Evolutionary conservation across 306 rosid species (phyloP), one percentile per base, ranked within the genome.

Genomic region (Prunus armeniaca): DNA sequence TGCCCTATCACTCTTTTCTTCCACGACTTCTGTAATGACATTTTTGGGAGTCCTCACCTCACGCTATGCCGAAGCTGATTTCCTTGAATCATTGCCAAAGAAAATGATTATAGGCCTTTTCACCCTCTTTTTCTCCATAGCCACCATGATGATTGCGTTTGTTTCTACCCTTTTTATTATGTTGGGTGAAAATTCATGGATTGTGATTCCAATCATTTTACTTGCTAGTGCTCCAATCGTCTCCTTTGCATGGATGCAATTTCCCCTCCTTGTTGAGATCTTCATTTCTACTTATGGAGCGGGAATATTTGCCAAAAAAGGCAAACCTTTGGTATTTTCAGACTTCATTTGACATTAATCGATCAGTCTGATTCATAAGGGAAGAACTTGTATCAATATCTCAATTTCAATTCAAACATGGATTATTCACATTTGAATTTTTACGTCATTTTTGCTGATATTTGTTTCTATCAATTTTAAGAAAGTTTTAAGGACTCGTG

Each of bases 61-160:
- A 0, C 78, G 92, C 38, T 88, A 84, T 32, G 81, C 84, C 0
- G 90, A 86, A 27, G 68, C 76, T 1, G 91, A 87, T 12, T 87
- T 87, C 34, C 70, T 68, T 12, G 65, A 1, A 25, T 69, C 86
- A 13, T 20, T 88, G 9, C 89, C 87, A 3, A 28, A 15, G 61
- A 88, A 74, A 69, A 49, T 87, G 72, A 78, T 85, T 4, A 34
- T 54, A 43, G 91, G 88, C 7, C 38, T 87, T 12, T 9, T 71
- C 0, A 52, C 91, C 1, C 67, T 88, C 0, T 85, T 85, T 58
- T 2, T 83, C 58, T 83, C 91, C 6, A 76, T 83, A 11, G 51
- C 61, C 14, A 68, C 86, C 64, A 85, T 88, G 91, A 70, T 83
- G 82, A 51, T 83, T 0, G 84, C 86, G 0, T 88, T 85, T 20